Conservation (phyloP, 345 rosid species). For the Arabidopsis arenosa region DNA sequence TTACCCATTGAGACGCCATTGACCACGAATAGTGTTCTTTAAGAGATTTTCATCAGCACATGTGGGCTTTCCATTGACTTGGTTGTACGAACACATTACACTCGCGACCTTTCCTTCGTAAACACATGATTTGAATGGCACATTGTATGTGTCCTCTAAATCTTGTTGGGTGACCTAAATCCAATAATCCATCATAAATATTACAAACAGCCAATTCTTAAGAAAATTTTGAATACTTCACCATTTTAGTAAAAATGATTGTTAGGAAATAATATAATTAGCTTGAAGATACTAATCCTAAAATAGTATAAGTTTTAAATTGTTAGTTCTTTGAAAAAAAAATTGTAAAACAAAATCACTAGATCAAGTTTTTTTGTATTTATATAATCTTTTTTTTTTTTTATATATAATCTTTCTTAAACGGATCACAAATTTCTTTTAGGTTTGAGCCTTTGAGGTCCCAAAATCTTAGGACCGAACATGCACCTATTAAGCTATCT, state of each 20-base stretch:
- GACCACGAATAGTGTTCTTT: slow-evolving; percentile 80
- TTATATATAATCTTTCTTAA: neutral
- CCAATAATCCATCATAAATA: neutral
- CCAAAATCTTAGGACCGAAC: neutral
- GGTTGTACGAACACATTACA: slow-evolving; percentile 98
- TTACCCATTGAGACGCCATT: slow-evolving; percentile 88
- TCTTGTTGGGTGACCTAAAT: slow-evolving; percentile 90
- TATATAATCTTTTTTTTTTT: no score
- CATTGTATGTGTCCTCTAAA: slow-evolving; percentile 82
- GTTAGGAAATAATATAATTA: neutral
- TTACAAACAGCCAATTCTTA: neutral
- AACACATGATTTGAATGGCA: slow-evolving; percentile 89
- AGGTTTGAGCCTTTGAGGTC: neutral
- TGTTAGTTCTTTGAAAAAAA: neutral
- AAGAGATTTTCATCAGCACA: slow-evolving; percentile 89
- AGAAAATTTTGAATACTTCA: neutral
- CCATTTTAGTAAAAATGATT: neutral
- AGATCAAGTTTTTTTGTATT: neutral
- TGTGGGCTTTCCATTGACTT: slow-evolving; percentile 92
- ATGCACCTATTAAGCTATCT: slow-evolving; percentile 9
- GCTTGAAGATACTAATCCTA: neutral
- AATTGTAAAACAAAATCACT: neutral
- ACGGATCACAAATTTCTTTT: neutral
- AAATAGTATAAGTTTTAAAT: neutral
- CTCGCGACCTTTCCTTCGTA: slow-evolving; percentile 87